Evolutionary conservation across 2,329 filamentous ascomycete genomes (phyloP), one percentile per base, ranked within the genome.

Genomic region (Drechmeria coniospora): DNA sequence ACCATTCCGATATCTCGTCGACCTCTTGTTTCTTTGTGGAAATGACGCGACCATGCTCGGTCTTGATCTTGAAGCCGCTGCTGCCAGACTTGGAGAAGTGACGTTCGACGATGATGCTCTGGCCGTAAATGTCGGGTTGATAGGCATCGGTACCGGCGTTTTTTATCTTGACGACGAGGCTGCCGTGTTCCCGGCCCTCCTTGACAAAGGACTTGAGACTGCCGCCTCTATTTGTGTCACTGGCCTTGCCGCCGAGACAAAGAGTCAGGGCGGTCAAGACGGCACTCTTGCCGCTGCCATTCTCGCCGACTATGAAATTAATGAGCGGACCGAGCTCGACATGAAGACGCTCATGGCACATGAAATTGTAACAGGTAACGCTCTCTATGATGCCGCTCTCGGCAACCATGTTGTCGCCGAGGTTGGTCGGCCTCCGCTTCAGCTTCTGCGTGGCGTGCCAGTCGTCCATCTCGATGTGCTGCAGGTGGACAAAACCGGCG

Each of bases 221-320:
- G 28, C 81, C 79, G 21, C 84, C 90, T 37, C 90, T 79, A 45
- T 95, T 95, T 4, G 90, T 95, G 11, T 81, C 73, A 30, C 82
- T 82, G 2, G 90, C 86, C 51, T 94, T 95, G 13, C 81, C 87
- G 34, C 90, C 90, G n/a, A 98, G 63, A 45, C 90, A 95, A 19
- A 98, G 65, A 0, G 84, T 93, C 37, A 98, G 71, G 4, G 84
- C 90, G 1, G 90, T 95, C 16, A 98, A 59, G 10, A 95, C 79
- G 3, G 90, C 90, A 50, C 90, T 98, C 59, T 98, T 98, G 20
- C 90, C 90, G 47, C 87, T 95, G 18, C 90, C 90, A 47, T 98
- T 98, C 51, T 93, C 84, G 11, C 90, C 90, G 30, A 94, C 86
- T 35, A 98, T 86, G 54, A 98, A 98, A 53, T 98, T 98, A 51